Evolutionary conservation across 495 filamentous ascomycete species (phyloP), one percentile per base, ranked within the genome.

Genomic region (Entonaema liquescens): DNA sequence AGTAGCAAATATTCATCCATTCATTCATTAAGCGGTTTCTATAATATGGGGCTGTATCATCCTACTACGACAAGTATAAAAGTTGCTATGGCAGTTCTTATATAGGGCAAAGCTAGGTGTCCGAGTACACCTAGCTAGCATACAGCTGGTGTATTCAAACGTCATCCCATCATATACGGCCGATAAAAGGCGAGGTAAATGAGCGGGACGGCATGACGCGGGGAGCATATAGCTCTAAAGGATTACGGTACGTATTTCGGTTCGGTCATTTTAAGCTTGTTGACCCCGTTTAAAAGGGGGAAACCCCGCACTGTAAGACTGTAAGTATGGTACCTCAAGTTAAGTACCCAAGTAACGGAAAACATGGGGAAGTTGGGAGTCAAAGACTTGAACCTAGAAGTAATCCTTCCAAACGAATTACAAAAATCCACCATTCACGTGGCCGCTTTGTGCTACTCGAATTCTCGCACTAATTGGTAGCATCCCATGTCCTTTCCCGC

Each of bases 261-360:
- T 19, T 31, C 12, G 55, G 38, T 49, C 60, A 57, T 29, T 29
- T 57, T 62, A 49, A 12, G 52, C 67, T 53, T 36, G 40, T 21
- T 35, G 19, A 47, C 50, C 28, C 52, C 53, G 28, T 55, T 44
- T 2, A 35, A 40, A 66, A 31, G 29, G 55, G 12, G 15, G 57
- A n/a, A n/a, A 71, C 68, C 63, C 69, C 69, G 69, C 69, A 71
- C 13, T 59, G 59, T 71, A 47, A 47, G n/a, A n/a, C n/a, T n/a
- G 42, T 47, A 38, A 1, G 13, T n/a, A n/a, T n/a, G 67, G 61
- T 61, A 56, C 67, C 50, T 38, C 44, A 57, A 31, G 50, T 3
- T 38, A 38, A 12, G 3, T 38, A 31, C 3, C 29, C 11, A 38
- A 15, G 29, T 31, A 31, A n/a, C n/a, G n/a, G 1, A 33, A 33